Base-by-base conservation (phyloP, 257 asterid species). In the Gynochthodes officinalis region DNA sequence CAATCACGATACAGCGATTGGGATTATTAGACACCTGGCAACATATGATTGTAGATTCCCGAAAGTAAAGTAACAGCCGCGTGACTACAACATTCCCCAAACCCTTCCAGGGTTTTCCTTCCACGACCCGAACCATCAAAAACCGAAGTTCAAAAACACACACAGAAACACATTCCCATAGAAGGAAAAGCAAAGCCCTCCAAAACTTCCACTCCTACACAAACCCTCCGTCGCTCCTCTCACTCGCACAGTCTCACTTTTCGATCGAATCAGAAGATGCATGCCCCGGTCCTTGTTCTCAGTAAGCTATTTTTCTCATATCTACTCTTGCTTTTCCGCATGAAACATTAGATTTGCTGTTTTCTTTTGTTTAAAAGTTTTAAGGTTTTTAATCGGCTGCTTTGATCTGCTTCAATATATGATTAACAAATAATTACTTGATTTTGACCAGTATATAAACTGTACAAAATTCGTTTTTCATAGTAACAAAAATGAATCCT, bases 261-360 rank as follows among this genome's bases (percentile, higher is more conserved):
- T 59, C 64, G 59, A 77, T 76, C 75, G 21, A 44, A 75, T 67
- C 64, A 7, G 11, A 70, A 79, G 77, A 89, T 91, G 96, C 90
- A 87, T 7, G 82, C 96, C 12, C 93, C 89, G 28, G 95, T 89
- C 30, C 85, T 91, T 77, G 97, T 89, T 73, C 90, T 91, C 73
- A 88, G 97, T 87, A 79, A 83, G 87, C 57, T 16, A 30, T 14
- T 69, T 64, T 25, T 21, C 5, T 61, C 42, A 15, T 71, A 63
- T 71, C 5, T 61, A 5, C 21, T 61, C 64, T 63, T 23, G 50
- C 11, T 64, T n/a, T 13, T 64, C 69, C 64, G 21, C 50, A 4
- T 14, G 23, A 4, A 18, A 10, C 4, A 50, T 40, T n/a, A n/a
- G 2, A 2, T 63, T 10, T 39, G 10, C 32, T 43, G 23, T 12